Evolutionary conservation across 2,329 filamentous ascomycete genomes (phyloP).

Genomic region (Pyricularia sp.): DNA sequence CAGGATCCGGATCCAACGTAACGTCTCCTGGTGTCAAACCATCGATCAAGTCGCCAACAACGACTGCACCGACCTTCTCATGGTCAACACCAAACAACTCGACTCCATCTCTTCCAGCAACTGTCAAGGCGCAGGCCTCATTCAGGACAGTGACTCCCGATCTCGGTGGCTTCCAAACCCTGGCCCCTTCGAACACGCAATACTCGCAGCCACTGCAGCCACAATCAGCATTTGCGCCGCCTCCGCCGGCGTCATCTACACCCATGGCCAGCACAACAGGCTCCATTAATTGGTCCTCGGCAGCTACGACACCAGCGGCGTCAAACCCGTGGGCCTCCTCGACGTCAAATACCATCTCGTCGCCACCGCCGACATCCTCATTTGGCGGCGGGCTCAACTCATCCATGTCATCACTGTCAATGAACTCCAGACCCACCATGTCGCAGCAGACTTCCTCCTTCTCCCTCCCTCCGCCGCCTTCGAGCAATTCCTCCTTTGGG

Average conservation of each 20-base stretch:
- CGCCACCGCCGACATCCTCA: slow-evolving; percentile 22
- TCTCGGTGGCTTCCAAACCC: slow-evolving; percentile 41
- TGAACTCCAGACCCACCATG: slow-evolving; percentile 24
- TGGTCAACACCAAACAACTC: slow-evolving; percentile 51
- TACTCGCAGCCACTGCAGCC: slow-evolving; percentile 53
- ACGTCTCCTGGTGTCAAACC: slow-evolving; percentile 22
- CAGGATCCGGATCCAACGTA: slow-evolving; percentile 20
- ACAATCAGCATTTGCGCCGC: slow-evolving; percentile 16
- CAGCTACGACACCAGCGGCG: slow-evolving; percentile 25
- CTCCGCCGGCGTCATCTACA: slow-evolving; percentile 12
- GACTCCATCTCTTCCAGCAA: slow-evolving; percentile 20
- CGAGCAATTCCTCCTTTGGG: slow-evolving; percentile 14
- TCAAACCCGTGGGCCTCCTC: slow-evolving; percentile 40
- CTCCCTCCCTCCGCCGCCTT: slow-evolving; percentile 47
- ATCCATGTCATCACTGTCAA: slow-evolving; percentile 38
- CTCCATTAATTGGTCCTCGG: slow-evolving; percentile 30
- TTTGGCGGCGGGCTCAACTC: slow-evolving; percentile 25
- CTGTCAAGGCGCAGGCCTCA: slow-evolving; percentile 23
- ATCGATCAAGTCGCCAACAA: slow-evolving; percentile 20
- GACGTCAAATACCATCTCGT: slow-evolving; percentile 13
- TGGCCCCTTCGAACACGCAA: slow-evolving; percentile 52
- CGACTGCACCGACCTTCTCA: slow-evolving; percentile 44
- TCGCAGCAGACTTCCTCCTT: slow-evolving; percentile 34
- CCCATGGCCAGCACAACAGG: not conserved
- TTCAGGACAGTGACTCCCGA: slow-evolving; percentile 53